phyloP scores from a whole-genome alignment of 2,329 filamentous ascomycete species.

The Onygenales sp. region DNA sequence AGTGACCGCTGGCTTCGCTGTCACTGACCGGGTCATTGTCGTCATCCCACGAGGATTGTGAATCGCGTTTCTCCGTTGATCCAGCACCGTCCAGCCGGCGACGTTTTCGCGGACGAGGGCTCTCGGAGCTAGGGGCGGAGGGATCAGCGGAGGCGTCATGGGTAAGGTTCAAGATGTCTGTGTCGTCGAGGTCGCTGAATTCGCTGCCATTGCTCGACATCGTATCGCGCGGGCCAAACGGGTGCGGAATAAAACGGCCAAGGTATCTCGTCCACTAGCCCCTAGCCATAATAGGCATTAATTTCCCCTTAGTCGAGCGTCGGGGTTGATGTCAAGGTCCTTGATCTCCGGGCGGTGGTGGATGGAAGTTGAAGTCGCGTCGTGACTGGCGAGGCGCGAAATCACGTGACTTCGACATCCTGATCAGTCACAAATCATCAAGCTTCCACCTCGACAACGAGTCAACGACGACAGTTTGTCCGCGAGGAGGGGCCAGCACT shows the following conservation, averaged over 20 bases:
- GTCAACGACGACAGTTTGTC: no score
- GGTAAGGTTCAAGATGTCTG: slow-evolving; percentile 3
- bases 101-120: slow-evolving; percentile 24
- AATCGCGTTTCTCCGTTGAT: neutral
- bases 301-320: no score
- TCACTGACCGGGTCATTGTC: neutral
- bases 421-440: no score
- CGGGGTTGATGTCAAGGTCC: no score
- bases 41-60: neutral
- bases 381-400: no score
- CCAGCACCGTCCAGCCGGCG: slow-evolving; percentile 18
- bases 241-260: neutral
- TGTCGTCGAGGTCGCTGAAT: slow-evolving; percentile 22
- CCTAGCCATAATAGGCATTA: neutral
- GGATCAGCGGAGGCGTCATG: neutral
- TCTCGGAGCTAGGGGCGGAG: slow-evolving; percentile 4
- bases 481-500: no score
- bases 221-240: slow-evolving; percentile 3
- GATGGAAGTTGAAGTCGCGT: no score
- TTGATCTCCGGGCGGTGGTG: no score
- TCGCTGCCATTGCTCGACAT: slow-evolving; percentile 24
- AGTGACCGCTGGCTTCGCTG: neutral
- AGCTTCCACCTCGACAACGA: no score
- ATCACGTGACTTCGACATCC: no score
- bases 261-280: neutral